Evolutionary conservation across 306 rosid species (phyloP).

Genomic region (Vicia sativa): DNA sequence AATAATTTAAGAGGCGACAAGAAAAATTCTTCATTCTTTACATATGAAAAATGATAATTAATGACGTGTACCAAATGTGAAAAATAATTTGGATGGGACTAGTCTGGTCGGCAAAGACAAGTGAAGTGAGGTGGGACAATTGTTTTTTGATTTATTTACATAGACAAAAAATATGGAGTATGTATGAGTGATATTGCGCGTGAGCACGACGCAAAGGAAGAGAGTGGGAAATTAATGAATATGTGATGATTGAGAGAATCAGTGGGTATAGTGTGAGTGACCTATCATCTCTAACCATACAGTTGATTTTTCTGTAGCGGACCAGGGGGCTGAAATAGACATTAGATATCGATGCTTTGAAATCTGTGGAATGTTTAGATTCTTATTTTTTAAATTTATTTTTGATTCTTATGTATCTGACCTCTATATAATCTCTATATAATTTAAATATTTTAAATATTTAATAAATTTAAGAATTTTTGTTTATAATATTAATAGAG

Average conservation of each 20-base stretch:
- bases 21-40: no score
- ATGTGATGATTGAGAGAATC: constrained; percentile 84
- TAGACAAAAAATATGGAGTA: constrained; percentile 49
- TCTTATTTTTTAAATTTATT: background rate
- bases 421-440: no score
- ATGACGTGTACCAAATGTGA: constrained; percentile 25
- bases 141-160: constrained; percentile 19
- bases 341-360: constrained; percentile 46
- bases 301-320: no score
- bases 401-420: no score
- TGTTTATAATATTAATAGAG: no score
- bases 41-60: no score
- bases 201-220: constrained; percentile 11
- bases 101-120: constrained; percentile 63
- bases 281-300: constrained; percentile 64
- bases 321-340: constrained; percentile 70
- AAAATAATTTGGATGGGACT: constrained; percentile 71
- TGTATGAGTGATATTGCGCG: constrained; percentile 47
- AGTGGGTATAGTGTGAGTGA: constrained; percentile 86
- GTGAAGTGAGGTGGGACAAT: constrained; percentile 52
- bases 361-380: constrained; percentile 49
- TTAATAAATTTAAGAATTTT: no score
- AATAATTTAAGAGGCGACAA: no score
- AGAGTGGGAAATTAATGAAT: constrained; percentile 38
- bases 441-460: no score